Base-by-base conservation (phyloP, 768 basidiomycete genomes). In the Saitozyma podzolica region DNA sequence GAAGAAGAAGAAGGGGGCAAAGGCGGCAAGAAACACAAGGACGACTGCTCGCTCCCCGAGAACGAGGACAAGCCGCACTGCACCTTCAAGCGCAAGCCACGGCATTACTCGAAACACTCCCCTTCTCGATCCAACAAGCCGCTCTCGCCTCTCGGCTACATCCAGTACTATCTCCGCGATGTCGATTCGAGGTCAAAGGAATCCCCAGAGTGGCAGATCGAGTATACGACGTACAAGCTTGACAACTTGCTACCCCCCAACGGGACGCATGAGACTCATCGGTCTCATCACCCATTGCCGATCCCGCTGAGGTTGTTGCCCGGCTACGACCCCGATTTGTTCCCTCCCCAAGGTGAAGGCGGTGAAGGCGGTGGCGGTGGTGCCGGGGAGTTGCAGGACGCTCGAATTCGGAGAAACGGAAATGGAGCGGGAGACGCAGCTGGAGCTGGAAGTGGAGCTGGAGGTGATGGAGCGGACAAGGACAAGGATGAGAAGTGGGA, bases 141-240 rank as follows among this genome's bases (percentile, higher is more conserved):
- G 52, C 88, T 88, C 84, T 85, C 86, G 9, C 88, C 89, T 5
- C 80, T 93, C 48, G 91, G 91, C 50, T 96, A 88, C 82, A 87
- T 89, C 54, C 92, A 95, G 85, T 91, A 90, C 67, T 69, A 68
- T 70, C 78, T 92, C 50, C 87, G 88, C 0, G 79, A 83, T 60
- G 78, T 90, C 13, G 82, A 81, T 55, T 69, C 76, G 40, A 84
- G 83, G 11, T 81, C 83, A 69, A 80, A 84, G 74, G 82, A 81
- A 11, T 66, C 80, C 59, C 90, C 91, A 2, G 80, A 81, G 68
- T 91, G 86, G 82, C 83, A 87, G 80, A 80, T 94, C 67, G 91
- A 92, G 78, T 92, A 93, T 76, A 70, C 88, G 79, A 92, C 90
- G 58, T 88, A 85, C 73, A 76, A 78, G 37, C 69, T 83, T 39